Evolutionary conservation across 495 filamentous ascomycete genomes (phyloP).

Genomic region (Cudoniella acicularis): DNA sequence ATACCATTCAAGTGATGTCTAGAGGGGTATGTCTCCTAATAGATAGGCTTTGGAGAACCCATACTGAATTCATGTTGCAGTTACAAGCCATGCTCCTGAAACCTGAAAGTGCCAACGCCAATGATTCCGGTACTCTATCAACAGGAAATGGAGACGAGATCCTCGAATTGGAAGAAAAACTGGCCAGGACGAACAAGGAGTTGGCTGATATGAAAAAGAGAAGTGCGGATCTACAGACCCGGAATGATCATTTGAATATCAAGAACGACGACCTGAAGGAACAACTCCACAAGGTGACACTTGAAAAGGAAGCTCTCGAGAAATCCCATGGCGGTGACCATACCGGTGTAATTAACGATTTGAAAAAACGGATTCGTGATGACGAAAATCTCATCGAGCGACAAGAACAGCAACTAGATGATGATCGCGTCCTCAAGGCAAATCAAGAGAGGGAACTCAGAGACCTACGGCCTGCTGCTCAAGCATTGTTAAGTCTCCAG

Average conservation of each 20-base stretch:
- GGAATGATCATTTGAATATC: conserved; percentile 53
- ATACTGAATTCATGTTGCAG: not conserved
- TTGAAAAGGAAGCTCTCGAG: conserved; percentile 34
- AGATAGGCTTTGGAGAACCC: not conserved
- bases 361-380: conserved; percentile 36
- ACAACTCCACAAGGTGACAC: conserved; percentile 51
- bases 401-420: conserved; percentile 54
- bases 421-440: conserved; percentile 32
- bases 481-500: conserved; percentile 39
- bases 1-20: conserved; percentile 46
- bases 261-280: conserved; percentile 59
- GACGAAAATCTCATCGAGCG: conserved; percentile 47
- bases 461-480: conserved; percentile 38
- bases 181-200: conserved; percentile 37
- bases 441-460: conserved; percentile 64
- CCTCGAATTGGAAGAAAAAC: conserved; percentile 50
- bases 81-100: not conserved
- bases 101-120: not conserved
- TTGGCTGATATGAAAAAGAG: conserved; percentile 50
- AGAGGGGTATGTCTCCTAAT: conserved; percentile 33
- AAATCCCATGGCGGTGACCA: conserved; percentile 11
- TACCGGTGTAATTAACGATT: conserved; percentile 8
- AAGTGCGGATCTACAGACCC: conserved; percentile 50
- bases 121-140: not conserved
- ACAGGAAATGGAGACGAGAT: conserved; percentile 42